Percentiles rank a stretch among this genome's conserved stretches.
Conservation (phyloP, 1,284 basidiomycete species). For the Irpex sp. region DNA sequence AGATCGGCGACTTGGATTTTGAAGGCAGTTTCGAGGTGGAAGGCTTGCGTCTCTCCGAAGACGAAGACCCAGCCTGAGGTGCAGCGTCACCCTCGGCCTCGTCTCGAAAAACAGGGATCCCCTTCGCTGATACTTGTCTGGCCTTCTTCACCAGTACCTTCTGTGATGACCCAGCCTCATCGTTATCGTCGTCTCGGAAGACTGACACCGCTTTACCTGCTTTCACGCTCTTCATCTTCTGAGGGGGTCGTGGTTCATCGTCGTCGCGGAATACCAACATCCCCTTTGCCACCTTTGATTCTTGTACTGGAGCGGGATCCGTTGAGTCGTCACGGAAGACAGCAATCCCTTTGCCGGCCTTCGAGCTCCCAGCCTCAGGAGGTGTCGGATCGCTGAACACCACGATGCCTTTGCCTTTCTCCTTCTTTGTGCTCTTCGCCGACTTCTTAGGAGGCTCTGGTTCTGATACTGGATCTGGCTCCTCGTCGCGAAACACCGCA, state of each 20-base stretch:
- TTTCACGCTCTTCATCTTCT: slow-evolving; percentile 5
- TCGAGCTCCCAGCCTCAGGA: neutral
- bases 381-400: neutral
- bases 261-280: slow-evolving; percentile 1
- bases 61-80: slow-evolving; percentile 4
- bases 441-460: no score
- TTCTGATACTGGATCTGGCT: neutral
- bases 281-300: neutral
- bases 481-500: slow-evolving; percentile 1
- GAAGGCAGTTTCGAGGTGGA: slow-evolving; percentile 8
- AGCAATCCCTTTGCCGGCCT: neutral
- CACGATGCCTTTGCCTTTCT: neutral
- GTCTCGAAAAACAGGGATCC: slow-evolving; percentile 9
- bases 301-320: slow-evolving; percentile 15
- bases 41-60: slow-evolving; percentile 13
- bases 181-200: slow-evolving; percentile 14
- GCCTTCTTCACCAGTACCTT: no score
- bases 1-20: slow-evolving; percentile 18
- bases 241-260: slow-evolving; percentile 2
- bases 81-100: slow-evolving; percentile 10
- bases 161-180: neutral
- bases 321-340: slow-evolving; percentile 8
- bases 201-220: slow-evolving; percentile 1
- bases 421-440: neutral
- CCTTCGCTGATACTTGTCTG: neutral